These are phyloP conservation scores for Rhytidiadelphus loreus DNA, from an alignment of 225 moss, liverwort and hornwort genomes.

Conservation along the genomic window DNA sequence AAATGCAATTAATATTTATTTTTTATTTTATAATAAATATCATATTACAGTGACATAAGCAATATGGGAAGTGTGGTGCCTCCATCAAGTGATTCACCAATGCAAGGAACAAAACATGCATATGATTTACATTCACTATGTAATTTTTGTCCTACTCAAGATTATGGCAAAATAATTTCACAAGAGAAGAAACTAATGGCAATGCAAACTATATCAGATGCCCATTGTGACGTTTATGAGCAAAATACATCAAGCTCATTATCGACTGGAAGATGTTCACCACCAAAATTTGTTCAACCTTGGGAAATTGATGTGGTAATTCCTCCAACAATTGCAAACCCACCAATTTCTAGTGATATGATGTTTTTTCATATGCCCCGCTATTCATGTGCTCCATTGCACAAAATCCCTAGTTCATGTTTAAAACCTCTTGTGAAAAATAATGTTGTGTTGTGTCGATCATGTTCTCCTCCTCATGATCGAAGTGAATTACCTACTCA, in stretches of 20 bases:
- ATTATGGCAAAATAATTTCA: background rate
- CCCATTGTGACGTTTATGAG: background rate
- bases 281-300: background rate
- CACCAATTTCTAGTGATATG: background rate
- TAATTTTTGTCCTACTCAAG: background rate
- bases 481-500: background rate
- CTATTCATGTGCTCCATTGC: background rate
- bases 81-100: background rate
- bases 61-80: background rate
- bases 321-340: background rate
- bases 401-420: background rate
- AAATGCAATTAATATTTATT: too few species aligned
- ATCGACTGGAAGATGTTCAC: background rate
- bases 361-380: background rate
- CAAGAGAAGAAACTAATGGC: background rate
- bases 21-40: background rate
- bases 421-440: background rate
- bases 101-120: background rate
- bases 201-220: background rate
- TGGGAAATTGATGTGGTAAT: background rate
- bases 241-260: background rate
- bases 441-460: background rate
- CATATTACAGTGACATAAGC: background rate
- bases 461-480: constrained; percentile 14
- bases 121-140: constrained; percentile 4